Evolutionary conservation across 495 filamentous ascomycete species (phyloP), one percentile per base, ranked within the genome.

Genomic region (Xylaria intraflava): DNA sequence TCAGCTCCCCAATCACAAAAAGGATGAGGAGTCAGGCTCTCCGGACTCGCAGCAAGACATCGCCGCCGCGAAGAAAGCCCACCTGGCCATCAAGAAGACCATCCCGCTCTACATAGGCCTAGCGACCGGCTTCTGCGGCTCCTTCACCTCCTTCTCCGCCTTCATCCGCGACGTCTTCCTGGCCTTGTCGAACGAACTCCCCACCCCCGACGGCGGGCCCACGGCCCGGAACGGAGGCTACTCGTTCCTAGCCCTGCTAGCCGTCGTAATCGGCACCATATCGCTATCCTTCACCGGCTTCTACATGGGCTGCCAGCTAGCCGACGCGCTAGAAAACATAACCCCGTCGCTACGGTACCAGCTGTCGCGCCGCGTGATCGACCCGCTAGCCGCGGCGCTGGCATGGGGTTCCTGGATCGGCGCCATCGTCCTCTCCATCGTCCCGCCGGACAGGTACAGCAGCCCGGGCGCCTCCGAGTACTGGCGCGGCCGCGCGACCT

Each of bases 111-210:
- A 93, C 65, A 88, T 96, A 51, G 93, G 93, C 17, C 82, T 98
- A 1, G 83, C 92, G 0, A 94, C 89, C 2, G 93, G 93, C 11
- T 96, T 95, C 72, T 97, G 93, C 68, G 93, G 93, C 49, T 90
- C 83, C 60, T 85, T 93, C 47, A 97, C 93, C 3, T 89, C 85
- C 33, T 97, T 96, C 70, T 95, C 90, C 0, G 83, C 87, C 11
- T 95, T 96, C 64, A 85, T 91, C 36, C 82, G 91, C 3, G 92
- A 94, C 62, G 69, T 77, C 43, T 96, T 95, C 67, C 76, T 95
- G n/a, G 84, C 88, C 0, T 66, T 96, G 11, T 84, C 88, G 6
- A 95, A 96, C 62, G 78, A 83, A 47, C 71, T 89, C 10, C 47
- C 64, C 6, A 57, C 8, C 29, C 66, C 61, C 31, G 71, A 46